Evolutionary conservation across 345 rosid genomes (phyloP).

Genomic region (Trapa incisa): DNA sequence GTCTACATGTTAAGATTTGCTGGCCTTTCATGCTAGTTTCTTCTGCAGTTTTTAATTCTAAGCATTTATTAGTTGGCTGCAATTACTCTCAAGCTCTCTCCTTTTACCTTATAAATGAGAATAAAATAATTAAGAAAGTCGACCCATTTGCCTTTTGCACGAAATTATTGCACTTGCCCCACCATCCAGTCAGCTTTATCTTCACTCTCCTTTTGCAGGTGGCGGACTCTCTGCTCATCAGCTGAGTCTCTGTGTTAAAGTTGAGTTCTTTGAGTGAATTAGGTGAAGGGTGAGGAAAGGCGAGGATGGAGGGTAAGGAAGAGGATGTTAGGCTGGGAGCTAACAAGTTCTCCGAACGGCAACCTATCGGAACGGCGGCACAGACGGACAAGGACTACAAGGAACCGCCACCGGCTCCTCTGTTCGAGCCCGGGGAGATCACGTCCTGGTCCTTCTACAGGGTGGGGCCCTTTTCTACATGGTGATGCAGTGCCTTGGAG

Average conservation of each 20-base stretch:
- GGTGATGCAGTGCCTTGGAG: no score
- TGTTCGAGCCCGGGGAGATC: conserved; percentile 21
- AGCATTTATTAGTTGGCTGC: background rate
- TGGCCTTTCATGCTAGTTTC: background rate
- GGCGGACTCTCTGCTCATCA: background rate
- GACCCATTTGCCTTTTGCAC: background rate
- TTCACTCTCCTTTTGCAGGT: background rate
- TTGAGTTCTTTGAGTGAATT: background rate
- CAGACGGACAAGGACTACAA: conserved; percentile 19
- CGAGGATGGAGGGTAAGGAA: conserved; percentile 16
- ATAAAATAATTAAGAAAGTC: background rate
- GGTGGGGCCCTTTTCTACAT: conserved; percentile 1
- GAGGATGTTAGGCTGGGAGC: conserved; percentile 21
- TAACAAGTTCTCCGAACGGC: conserved; percentile 19
- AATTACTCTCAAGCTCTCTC: background rate
- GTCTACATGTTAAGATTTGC: background rate
- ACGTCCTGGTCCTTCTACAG: conserved; percentile 20
- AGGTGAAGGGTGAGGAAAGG: background rate
- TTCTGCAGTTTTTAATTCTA: background rate
- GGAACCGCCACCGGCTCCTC: conserved; percentile 20
- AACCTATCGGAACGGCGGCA: conserved; percentile 15
- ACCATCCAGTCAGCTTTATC: background rate
- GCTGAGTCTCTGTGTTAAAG: background rate
- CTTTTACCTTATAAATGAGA: background rate
- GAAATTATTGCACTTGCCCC: background rate